These are phyloP conservation scores for Trypanosoma congolense DNA, from an alignment of 208 protist genomes.

Conservation along the genomic window DNA sequence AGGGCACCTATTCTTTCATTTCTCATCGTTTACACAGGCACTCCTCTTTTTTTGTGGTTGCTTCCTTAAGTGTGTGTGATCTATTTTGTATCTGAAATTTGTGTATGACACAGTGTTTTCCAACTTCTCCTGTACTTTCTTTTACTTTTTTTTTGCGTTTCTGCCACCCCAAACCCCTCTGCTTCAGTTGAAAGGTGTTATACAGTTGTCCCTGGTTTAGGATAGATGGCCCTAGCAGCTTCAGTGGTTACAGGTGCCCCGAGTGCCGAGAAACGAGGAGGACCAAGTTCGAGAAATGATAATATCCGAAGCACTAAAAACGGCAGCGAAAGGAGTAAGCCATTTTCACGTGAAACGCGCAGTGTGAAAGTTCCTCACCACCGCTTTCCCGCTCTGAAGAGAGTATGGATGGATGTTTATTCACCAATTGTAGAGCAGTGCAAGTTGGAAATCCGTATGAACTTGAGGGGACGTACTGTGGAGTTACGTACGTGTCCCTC, in stretches of 20 bases:
- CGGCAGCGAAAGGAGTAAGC: neutral
- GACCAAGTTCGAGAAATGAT: no score
- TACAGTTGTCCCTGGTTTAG: neutral
- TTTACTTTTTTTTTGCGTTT: neutral
- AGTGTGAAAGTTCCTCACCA: conserved; percentile 93
- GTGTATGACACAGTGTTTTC: no score
- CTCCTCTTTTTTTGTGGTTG: no score
- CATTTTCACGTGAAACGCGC: conserved; percentile 68
- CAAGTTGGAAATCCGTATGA: conserved; percentile 99
- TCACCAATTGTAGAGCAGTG: conserved; percentile 98
- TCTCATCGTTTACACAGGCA: no score
- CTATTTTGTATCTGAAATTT: no score
- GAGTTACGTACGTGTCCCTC: conserved; percentile 91
- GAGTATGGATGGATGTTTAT: conserved; percentile 98
- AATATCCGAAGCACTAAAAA: neutral
- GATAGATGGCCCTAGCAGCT: neutral
- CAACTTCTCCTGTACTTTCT: no score
- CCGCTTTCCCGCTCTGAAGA: conserved; percentile 96
- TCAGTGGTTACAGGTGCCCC: neutral
- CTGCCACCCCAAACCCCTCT: no score
- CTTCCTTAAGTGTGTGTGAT: no score
- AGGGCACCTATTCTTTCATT: no score
- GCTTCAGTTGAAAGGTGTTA: no score
- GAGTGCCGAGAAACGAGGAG: no score
- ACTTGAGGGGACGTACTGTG: conserved; percentile 92